These are phyloP conservation scores for Evansstolkia leycettana DNA, from an alignment of 495 filamentous ascomycete genomes.

Conservation along the genomic window DNA sequence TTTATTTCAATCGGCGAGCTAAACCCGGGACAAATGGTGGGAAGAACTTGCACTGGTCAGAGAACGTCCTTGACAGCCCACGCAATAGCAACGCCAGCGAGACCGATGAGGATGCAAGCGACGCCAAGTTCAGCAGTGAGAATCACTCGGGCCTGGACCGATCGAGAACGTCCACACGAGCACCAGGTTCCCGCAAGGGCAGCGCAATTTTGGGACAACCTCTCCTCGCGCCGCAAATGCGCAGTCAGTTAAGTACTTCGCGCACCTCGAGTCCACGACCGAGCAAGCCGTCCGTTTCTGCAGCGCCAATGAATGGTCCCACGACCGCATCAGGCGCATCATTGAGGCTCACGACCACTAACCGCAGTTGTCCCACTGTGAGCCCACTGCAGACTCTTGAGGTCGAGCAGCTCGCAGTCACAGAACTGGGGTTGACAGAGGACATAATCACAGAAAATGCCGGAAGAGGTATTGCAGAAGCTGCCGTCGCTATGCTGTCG, in stretches of 20 bases:
- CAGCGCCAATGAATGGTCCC: conserved; percentile 25
- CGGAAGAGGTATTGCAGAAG: conserved; percentile 75
- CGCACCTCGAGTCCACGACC: conserved; percentile 33
- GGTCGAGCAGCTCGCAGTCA: conserved; percentile 74
- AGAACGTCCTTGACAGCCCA: conserved; percentile 72
- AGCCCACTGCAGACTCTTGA: conserved; percentile 79
- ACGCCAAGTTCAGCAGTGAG: conserved; percentile 42
- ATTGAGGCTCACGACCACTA: conserved; percentile 44
- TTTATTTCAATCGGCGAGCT: conserved; percentile 72
- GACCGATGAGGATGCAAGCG: conserved; percentile 41
- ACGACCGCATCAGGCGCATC: conserved; percentile 18
- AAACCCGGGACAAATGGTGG: conserved; percentile 71
- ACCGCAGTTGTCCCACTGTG: conserved; percentile 65
- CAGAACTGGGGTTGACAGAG: conserved; percentile 73
- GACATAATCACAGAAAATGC: conserved; percentile 88
- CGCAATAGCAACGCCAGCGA: conserved; percentile 62
- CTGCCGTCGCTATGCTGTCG: conserved; percentile 48
- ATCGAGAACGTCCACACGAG: conserved; percentile 33
- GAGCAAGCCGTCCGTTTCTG: conserved; percentile 20
- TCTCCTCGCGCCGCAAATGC: conserved; percentile 20
- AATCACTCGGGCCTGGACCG: conserved; percentile 40
- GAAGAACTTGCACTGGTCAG: conserved; percentile 82
- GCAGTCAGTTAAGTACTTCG: conserved; percentile 25
- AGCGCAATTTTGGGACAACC: conserved; percentile 35
- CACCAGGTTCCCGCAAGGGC: conserved; percentile 50